These are phyloP conservation scores for Brassica carinata DNA, from an alignment of 345 rosid genomes.

Conservation along the genomic window DNA sequence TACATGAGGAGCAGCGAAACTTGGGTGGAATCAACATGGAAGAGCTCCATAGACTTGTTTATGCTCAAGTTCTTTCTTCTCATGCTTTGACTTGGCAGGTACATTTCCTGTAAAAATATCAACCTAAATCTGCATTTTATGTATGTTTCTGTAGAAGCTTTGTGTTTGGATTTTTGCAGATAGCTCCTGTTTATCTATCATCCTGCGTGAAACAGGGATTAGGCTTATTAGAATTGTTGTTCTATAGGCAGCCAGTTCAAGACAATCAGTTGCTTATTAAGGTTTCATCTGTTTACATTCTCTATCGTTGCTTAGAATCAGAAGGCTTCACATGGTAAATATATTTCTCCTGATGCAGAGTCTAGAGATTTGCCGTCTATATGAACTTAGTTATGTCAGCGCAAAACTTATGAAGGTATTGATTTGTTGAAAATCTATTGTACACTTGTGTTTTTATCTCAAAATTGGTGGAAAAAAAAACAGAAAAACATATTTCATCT, in stretches of 20 bases:
- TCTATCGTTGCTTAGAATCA: not conserved
- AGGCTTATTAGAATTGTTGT: slow-evolving; percentile 72
- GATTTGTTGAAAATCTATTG: not conserved
- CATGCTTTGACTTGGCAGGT: slow-evolving; percentile 98
- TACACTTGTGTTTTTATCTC: slow-evolving; percentile 3
- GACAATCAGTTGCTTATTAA: slow-evolving; percentile 65
- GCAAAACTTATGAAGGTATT: slow-evolving; percentile 85
- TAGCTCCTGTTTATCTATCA: slow-evolving; percentile 86
- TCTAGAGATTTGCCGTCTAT: slow-evolving; percentile 84
- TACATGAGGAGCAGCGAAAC: slow-evolving; percentile 69
- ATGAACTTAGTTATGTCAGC: slow-evolving; percentile 68
- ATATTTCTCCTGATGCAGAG: slow-evolving; percentile 52
- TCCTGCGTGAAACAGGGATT: slow-evolving; percentile 89
- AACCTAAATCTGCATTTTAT: not conserved
- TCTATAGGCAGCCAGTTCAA: slow-evolving; percentile 77
- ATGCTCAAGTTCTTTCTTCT: slow-evolving; percentile 94
- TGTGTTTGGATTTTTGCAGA: slow-evolving; percentile 50
- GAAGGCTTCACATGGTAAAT: slow-evolving; percentile 28
- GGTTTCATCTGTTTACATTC: slow-evolving; percentile 47
- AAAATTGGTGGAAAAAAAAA: not conserved
- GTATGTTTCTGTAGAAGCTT: not conserved
- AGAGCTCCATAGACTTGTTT: slow-evolving; percentile 89
- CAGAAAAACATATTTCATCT: not conserved
- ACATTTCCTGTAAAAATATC: slow-evolving; percentile 15
- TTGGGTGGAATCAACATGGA: slow-evolving; percentile 81